Conservation (phyloP, 106 monocot species). For the Allium sativum region DNA sequence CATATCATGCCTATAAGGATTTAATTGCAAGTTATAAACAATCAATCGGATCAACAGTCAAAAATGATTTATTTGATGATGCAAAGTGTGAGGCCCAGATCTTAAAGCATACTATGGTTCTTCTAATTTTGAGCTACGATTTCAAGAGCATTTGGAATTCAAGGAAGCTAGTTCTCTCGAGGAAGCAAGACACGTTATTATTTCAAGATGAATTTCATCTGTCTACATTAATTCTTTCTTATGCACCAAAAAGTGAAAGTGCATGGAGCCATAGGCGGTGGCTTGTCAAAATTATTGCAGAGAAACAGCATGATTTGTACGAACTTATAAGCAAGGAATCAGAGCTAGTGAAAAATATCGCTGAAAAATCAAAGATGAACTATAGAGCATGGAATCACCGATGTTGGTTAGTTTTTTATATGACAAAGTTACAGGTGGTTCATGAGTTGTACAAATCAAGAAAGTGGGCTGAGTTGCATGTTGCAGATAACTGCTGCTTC, state of each 20-base stretch:
- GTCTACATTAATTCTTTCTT: constrained; percentile 56
- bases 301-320: constrained; percentile 18
- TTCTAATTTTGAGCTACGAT: constrained; percentile 51
- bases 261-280: constrained; percentile 82
- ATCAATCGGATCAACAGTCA: not conserved
- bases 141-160: constrained; percentile 67
- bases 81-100: constrained; percentile 18
- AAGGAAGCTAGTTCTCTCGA: constrained; percentile 62
- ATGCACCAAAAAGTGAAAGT: constrained; percentile 69
- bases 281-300: constrained; percentile 45
- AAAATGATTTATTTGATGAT: constrained; percentile 3
- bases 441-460: constrained; percentile 59
- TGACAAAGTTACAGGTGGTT: constrained; percentile 56
- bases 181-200: constrained; percentile 19
- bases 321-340: constrained; percentile 49
- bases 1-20: constrained; percentile 22
- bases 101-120: constrained; percentile 40
- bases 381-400: constrained; percentile 81
- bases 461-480: constrained; percentile 65
- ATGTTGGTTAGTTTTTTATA: constrained; percentile 58
- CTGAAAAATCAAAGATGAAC: constrained; percentile 87
- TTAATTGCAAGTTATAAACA: constrained; percentile 26
- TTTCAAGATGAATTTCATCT: constrained; percentile 48
- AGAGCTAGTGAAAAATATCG: constrained; percentile 62
- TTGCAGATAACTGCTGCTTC: constrained; percentile 76